These are phyloP conservation scores for Penicillium thymicola DNA, from an alignment of 2,329 filamentous ascomycete species.

Conservation along the genomic window DNA sequence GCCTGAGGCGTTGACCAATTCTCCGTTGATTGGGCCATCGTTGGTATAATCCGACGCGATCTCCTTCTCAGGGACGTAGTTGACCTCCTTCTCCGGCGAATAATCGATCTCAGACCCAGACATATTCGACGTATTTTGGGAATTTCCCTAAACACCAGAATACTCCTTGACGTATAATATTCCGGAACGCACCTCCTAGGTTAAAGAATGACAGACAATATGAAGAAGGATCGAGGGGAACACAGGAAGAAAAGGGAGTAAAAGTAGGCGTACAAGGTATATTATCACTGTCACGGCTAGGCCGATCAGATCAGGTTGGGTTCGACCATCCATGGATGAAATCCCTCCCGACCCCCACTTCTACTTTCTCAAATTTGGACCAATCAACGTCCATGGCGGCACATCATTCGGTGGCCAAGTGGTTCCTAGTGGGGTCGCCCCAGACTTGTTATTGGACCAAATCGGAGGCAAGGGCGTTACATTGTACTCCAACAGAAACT, in stretches of 20 bases:
- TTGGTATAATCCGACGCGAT: conserved; percentile 24
- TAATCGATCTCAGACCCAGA: not conserved
- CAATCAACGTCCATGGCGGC: conserved; percentile 9
- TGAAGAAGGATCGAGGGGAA: not conserved
- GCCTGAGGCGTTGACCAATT: conserved; percentile 61
- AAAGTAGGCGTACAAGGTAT: not conserved
- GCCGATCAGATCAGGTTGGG: conserved; percentile 5
- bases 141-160: not conserved
- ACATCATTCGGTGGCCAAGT: conserved; percentile 11
- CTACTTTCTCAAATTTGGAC: conserved; percentile 11
- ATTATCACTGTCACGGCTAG: not conserved
- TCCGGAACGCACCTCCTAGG: not conserved
- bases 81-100: not conserved
- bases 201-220: not conserved
- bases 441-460: conserved; percentile 14
- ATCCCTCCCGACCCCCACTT: not conserved
- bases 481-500: conserved; percentile 14
- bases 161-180: not conserved
- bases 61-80: conserved; percentile 26
- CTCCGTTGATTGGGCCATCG: conserved; percentile 22
- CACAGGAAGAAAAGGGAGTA: not conserved
- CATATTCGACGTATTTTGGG: not conserved
- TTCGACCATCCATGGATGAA: conserved; percentile 1
- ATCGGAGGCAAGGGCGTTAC: conserved; percentile 7
- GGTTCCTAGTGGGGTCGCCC: conserved; percentile 4